Evolutionary conservation across 148 eudicot species (phyloP).

Genomic region (Cornus controversa): DNA sequence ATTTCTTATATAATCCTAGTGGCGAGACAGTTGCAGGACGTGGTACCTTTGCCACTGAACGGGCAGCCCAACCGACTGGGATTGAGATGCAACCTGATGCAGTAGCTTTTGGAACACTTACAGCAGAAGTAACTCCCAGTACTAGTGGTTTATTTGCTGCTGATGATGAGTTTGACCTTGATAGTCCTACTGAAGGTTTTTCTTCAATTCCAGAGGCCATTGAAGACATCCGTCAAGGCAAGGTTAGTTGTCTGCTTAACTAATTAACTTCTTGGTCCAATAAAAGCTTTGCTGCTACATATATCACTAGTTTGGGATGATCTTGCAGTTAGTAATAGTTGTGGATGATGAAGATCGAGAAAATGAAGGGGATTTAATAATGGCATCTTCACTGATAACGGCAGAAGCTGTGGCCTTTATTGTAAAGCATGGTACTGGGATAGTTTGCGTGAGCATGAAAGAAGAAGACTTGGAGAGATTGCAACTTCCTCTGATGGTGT

Average conservation of each 20-base stretch:
- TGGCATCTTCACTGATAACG: conserved; percentile 40
- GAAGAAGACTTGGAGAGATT: conserved; percentile 35
- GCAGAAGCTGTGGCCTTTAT: conserved; percentile 45
- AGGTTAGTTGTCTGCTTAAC: conserved; percentile 18
- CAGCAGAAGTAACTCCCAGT: conserved; percentile 13
- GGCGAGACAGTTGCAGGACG: not conserved
- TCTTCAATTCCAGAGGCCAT: conserved; percentile 31
- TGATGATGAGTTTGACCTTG: conserved; percentile 19
- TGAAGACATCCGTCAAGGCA: conserved; percentile 26
- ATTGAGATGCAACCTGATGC: conserved; percentile 6
- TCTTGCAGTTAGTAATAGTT: conserved; percentile 34
- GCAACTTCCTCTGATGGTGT: conserved; percentile 38
- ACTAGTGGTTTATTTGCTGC: conserved; percentile 1
- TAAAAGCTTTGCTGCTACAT: not conserved
- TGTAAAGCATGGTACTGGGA: conserved; percentile 47
- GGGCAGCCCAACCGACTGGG: conserved; percentile 5
- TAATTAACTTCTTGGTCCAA: not conserved
- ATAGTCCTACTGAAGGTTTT: conserved; percentile 25
- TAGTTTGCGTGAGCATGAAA: conserved; percentile 48
- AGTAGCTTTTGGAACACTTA: conserved; percentile 6
- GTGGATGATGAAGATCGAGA: conserved; percentile 44
- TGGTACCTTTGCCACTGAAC: not conserved
- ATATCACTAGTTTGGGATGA: not conserved
- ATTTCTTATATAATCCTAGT: not conserved
- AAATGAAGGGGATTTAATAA: conserved; percentile 42